Conservation (phyloP, 1,284 basidiomycete species). For the Melampsora medusae region DNA sequence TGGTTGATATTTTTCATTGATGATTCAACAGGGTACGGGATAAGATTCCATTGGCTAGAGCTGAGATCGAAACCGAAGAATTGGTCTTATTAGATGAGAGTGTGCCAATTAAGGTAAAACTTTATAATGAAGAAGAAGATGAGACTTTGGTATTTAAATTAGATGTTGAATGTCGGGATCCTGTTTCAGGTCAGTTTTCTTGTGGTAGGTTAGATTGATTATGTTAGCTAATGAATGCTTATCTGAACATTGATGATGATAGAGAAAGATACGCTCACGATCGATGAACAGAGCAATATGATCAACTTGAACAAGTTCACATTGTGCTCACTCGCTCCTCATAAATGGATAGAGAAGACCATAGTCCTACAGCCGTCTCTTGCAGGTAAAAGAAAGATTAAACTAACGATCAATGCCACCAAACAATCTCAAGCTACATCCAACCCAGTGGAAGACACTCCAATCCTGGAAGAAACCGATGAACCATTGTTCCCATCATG, state of each 20-base stretch:
- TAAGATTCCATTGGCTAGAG: conserved; percentile 4
- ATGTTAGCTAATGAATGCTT: too few species aligned
- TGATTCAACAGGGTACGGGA: neutral
- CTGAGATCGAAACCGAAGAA: conserved; percentile 4
- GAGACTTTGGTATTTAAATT: neutral
- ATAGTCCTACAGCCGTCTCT: neutral
- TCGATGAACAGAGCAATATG: neutral
- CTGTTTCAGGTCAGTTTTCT: neutral
- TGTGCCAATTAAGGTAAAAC: neutral
- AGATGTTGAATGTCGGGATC: neutral
- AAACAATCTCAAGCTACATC: neutral
- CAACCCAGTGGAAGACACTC: neutral
- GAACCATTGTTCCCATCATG: neutral
- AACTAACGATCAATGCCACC: neutral
- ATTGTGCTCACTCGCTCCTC: neutral
- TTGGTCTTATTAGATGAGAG: neutral
- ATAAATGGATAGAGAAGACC: neutral
- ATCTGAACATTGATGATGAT: neutral
- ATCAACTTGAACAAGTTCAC: neutral
- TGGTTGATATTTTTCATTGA: neutral
- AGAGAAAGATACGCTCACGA: neutral
- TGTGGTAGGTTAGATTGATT: too few species aligned
- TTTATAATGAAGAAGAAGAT: neutral
- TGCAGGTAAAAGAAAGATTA: neutral
- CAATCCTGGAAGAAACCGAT: neutral